phyloP scores from a whole-genome alignment of 2,329 filamentous ascomycete species.

The Dissoconium aciculare region DNA sequence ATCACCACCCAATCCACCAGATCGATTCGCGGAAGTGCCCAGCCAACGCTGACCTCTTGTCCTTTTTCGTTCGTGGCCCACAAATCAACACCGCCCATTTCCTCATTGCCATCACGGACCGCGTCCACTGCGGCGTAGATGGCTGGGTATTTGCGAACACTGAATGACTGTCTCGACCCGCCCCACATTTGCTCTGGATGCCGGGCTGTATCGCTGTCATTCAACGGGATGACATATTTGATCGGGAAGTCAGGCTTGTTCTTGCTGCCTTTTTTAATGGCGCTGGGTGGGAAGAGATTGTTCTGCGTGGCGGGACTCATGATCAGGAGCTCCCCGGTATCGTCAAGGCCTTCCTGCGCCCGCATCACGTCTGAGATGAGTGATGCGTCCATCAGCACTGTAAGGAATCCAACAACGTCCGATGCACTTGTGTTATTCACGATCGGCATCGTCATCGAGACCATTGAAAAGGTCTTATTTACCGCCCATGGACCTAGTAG shows the following conservation, averaged over 20 bases:
- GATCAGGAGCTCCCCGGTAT: slow-evolving; percentile 54
- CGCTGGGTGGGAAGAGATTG: slow-evolving; percentile 38
- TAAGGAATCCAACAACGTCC: slow-evolving; percentile 70
- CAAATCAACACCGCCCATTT: slow-evolving; percentile 48
- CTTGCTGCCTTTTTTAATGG: slow-evolving; percentile 16
- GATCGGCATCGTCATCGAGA: slow-evolving; percentile 71
- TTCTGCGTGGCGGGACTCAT: slow-evolving; percentile 51
- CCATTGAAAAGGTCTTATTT: slow-evolving; percentile 57
- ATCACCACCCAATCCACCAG: slow-evolving; percentile 72
- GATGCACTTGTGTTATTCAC: slow-evolving; percentile 46
- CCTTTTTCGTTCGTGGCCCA: slow-evolving; percentile 60
- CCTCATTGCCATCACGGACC: slow-evolving; percentile 23
- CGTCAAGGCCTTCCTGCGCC: slow-evolving; percentile 54
- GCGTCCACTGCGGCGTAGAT: slow-evolving; percentile 44
- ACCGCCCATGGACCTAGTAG: slow-evolving; percentile 61
- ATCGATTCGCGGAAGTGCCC: slow-evolving; percentile 50
- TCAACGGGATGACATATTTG: slow-evolving; percentile 20
- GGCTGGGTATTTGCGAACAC: slow-evolving; percentile 47
- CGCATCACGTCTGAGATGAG: slow-evolving; percentile 47
- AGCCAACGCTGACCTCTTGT: slow-evolving; percentile 60
- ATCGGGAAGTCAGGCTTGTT: slow-evolving; percentile 13
- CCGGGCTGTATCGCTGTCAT: slow-evolving; percentile 12
- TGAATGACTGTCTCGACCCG: slow-evolving; percentile 39
- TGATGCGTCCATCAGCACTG: slow-evolving; percentile 54
- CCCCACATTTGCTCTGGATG: slow-evolving; percentile 22